These are phyloP conservation scores for Danielozyma ontarioensis DNA, from an alignment of 805 yeast genomes.

Conservation along the genomic window DNA sequence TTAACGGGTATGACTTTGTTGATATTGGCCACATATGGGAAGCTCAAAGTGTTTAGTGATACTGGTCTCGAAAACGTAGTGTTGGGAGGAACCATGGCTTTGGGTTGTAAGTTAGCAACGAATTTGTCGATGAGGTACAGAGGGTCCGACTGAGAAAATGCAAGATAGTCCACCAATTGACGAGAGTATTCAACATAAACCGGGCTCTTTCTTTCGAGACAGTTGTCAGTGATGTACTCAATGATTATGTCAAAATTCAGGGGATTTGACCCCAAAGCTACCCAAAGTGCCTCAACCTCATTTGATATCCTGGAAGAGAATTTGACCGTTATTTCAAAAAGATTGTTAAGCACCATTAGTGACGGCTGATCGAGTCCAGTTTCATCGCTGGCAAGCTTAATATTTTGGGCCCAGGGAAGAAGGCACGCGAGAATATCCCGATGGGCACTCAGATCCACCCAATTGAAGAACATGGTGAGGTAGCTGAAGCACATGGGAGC, in stretches of 20 bases:
- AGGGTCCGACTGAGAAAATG: conserved; percentile 46
- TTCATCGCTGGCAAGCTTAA: conserved; percentile 16
- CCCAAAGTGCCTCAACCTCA: conserved; percentile 95
- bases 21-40: conserved; percentile 77
- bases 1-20: conserved; percentile 48
- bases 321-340: conserved; percentile 79
- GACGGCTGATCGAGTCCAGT: conserved; percentile 22
- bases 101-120: conserved; percentile 71
- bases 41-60: conserved; percentile 9
- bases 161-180: conserved; percentile 75
- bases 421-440: conserved; percentile 76
- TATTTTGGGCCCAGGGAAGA: conserved; percentile 89
- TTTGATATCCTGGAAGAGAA: conserved; percentile 71
- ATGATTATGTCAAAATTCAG: conserved; percentile 69
- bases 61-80: conserved; percentile 4
- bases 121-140: conserved; percentile 54
- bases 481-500: conserved; percentile 63
- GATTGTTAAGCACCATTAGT: conserved; percentile 70
- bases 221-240: conserved; percentile 62
- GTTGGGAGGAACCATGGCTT: conserved; percentile 79
- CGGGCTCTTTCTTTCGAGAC: conserved; percentile 66
- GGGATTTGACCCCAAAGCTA: conserved; percentile 74
- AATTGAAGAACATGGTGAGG: conserved; percentile 61
- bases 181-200: conserved; percentile 73
- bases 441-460: conserved; percentile 53